Evolutionary conservation across 352 stramenopile species (phyloP).

Genomic region (Globisporangium polare): DNA sequence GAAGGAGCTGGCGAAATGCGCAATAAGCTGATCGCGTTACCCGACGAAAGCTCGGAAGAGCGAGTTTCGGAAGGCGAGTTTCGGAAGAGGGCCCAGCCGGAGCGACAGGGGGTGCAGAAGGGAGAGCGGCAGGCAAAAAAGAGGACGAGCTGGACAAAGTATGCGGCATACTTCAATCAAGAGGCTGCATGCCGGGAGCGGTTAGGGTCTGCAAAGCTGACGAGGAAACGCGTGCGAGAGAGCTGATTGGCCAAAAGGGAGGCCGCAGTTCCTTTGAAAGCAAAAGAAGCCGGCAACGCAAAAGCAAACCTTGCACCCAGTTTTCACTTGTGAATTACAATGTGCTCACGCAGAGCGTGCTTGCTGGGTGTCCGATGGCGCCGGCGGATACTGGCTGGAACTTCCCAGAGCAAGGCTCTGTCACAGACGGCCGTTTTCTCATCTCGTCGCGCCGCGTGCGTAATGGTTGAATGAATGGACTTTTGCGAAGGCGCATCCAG

Average conservation of each 20-base stretch:
- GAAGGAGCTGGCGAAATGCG: conserved; percentile 37
- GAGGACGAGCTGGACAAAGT: background rate
- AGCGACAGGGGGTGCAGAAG: conserved; percentile 4
- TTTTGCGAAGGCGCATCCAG: background rate
- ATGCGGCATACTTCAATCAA: background rate
- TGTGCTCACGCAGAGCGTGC: no score
- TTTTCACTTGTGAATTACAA: no score
- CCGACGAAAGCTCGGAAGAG: conserved; percentile 23
- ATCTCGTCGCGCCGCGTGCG: background rate
- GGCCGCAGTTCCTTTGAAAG: no score
- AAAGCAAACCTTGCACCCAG: no score
- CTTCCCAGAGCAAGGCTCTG: no score
- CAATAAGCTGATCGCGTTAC: conserved; percentile 74
- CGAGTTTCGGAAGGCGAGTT: background rate
- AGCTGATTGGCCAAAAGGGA: background rate
- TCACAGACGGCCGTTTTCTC: background rate
- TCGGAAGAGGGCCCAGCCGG: background rate
- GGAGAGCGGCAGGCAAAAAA: conserved; percentile 10
- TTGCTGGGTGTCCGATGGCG: no score
- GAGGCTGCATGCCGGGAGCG: no score
- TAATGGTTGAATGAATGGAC: background rate
- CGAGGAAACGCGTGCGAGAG: no score
- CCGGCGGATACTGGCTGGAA: no score
- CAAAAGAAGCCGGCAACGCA: no score
- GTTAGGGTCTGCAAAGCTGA: no score